Evolutionary conservation across 2,329 filamentous ascomycete genomes (phyloP).

Genomic region (Penicillium oxalicum): DNA sequence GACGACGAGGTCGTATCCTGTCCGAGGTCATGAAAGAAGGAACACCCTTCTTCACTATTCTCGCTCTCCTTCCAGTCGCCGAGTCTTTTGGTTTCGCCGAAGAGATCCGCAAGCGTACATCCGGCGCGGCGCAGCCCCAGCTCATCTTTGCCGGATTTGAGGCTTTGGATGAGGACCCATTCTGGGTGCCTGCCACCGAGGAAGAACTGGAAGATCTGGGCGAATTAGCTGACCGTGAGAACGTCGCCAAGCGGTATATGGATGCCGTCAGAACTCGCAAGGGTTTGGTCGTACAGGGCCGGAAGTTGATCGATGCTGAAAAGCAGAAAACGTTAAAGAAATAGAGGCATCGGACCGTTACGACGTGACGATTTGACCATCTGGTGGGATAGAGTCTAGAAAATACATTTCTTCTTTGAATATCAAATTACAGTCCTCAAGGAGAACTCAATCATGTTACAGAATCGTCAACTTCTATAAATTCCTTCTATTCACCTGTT

Average conservation of each 20-base stretch:
- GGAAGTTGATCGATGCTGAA: slow-evolving; percentile 74
- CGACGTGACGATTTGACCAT: too few species aligned
- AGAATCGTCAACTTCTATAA: too few species aligned
- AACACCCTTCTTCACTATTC: slow-evolving; percentile 92
- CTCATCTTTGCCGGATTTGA: slow-evolving; percentile 91
- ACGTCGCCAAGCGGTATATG: slow-evolving; percentile 94
- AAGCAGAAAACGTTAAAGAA: slow-evolving; percentile 76
- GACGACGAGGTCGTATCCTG: slow-evolving; percentile 80
- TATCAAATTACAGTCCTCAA: too few species aligned
- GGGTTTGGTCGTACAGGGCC: slow-evolving; percentile 75
- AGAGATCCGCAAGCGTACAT: slow-evolving; percentile 92
- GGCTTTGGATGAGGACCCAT: slow-evolving; percentile 88
- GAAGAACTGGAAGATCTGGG: slow-evolving; percentile 95
- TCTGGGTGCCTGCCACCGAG: slow-evolving; percentile 95
- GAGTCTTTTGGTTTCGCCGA: slow-evolving; percentile 95
- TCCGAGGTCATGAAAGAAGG: slow-evolving; percentile 91
- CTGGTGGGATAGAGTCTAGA: too few species aligned
- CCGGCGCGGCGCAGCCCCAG: slow-evolving; percentile 84
- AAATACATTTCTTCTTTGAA: too few species aligned
- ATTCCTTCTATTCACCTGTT: too few species aligned
- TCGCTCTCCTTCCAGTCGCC: slow-evolving; percentile 79
- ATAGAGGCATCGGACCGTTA: slow-evolving; percentile 14
- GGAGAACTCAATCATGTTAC: too few species aligned
- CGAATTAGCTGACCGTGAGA: slow-evolving; percentile 87
- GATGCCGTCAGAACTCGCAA: slow-evolving; percentile 81